phyloP scores from a whole-genome alignment of 2,329 filamentous ascomycete genomes.

The Blumeria graminis region DNA sequence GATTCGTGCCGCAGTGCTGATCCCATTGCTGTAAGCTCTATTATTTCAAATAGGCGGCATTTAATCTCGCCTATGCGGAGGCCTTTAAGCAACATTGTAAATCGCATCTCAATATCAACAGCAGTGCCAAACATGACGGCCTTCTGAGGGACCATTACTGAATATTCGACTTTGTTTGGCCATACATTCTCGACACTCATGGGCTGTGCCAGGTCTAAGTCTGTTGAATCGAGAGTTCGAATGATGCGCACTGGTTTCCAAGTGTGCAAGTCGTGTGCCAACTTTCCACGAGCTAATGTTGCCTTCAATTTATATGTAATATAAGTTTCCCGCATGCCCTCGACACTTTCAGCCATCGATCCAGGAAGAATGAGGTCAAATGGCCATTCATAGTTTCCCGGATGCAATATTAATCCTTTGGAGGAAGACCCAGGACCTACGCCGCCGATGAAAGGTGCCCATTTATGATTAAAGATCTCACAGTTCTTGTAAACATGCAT shows the following conservation, averaged over 20 bases:
- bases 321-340: conserved; percentile 66
- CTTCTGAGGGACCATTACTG: conserved; percentile 78
- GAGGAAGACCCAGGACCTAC: conserved; percentile 20
- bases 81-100: conserved; percentile 74
- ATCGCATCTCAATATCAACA: conserved; percentile 61
- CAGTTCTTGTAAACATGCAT: conserved; percentile 8
- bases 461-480: conserved; percentile 42
- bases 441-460: conserved; percentile 37
- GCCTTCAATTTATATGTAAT: conserved; percentile 83
- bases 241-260: conserved; percentile 60
- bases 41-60: conserved; percentile 55
- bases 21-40: conserved; percentile 34
- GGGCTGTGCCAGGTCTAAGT: conserved; percentile 57
- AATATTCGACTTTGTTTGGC: conserved; percentile 95
- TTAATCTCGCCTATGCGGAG: conserved; percentile 64
- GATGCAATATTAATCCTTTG: conserved; percentile 33
- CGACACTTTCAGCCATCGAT: conserved; percentile 60
- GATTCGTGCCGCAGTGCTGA: conserved; percentile 20
- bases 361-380: conserved; percentile 55
- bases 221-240: conserved; percentile 50
- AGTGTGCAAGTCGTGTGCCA: conserved; percentile 64
- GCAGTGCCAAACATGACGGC: conserved; percentile 83
- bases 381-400: conserved; percentile 66
- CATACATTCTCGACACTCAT: conserved; percentile 96
- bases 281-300: conserved; percentile 64